These are phyloP conservation scores for Paspalum notatum DNA, from an alignment of 176 grass and related monocot species.

Conservation along the genomic window DNA sequence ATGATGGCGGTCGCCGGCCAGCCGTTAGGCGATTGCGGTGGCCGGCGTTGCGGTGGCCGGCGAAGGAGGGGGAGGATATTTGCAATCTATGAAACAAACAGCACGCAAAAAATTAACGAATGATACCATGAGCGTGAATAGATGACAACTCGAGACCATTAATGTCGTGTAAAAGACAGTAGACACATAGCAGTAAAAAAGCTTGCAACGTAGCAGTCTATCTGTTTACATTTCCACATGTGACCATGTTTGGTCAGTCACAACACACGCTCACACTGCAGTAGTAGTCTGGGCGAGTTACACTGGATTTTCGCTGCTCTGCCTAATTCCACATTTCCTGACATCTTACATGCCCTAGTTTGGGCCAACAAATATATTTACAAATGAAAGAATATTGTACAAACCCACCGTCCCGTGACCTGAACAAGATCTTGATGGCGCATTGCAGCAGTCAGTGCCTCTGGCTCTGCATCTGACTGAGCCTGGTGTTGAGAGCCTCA, in stretches of 20 bases:
- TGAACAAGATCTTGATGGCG: neutral
- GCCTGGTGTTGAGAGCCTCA: constrained; percentile 76
- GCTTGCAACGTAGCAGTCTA: constrained; percentile 3
- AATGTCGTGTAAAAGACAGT: neutral
- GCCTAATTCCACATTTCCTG: constrained; percentile 34
- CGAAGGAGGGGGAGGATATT: too few relatives aligned
- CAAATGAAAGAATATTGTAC: constrained; percentile 76
- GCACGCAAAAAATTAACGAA: too few relatives aligned
- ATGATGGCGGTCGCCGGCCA: too few relatives aligned
- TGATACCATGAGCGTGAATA: neutral
- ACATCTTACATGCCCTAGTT: constrained; percentile 52
- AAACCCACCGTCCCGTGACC: neutral
- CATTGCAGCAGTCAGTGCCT: constrained; percentile 42
- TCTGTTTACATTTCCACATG: constrained; percentile 36
- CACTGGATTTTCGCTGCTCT: constrained; percentile 39
- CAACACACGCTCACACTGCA: constrained; percentile 7
- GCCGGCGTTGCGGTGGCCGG: too few relatives aligned
- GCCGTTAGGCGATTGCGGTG: too few relatives aligned
- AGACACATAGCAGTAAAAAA: constrained; percentile 16
- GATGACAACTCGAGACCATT: neutral
- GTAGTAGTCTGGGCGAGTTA: constrained; percentile 37
- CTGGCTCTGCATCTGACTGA: constrained; percentile 52
- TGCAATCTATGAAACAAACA: too few relatives aligned
- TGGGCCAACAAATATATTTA: constrained; percentile 59
- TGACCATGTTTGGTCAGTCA: constrained; percentile 11